Evolutionary conservation across 2,329 filamentous ascomycete species (phyloP).

Genomic region (Nectriaceae sp.): DNA sequence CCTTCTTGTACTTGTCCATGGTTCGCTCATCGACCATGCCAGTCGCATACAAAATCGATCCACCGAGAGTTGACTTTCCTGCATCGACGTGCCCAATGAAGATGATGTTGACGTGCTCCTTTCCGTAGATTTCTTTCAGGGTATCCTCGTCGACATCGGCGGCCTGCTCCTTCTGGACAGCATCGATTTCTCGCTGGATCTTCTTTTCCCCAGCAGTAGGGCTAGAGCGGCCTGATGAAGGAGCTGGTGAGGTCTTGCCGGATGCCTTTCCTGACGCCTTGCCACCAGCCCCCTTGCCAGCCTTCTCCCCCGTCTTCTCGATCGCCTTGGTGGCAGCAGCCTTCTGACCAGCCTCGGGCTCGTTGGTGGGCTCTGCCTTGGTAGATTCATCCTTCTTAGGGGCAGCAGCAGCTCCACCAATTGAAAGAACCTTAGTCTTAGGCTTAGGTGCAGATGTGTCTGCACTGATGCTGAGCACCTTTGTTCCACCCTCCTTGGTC

Average conservation of each 20-base stretch:
- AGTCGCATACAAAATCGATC: constrained; percentile 87
- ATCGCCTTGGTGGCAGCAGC: constrained; percentile 86
- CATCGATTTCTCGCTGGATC: constrained; percentile 69
- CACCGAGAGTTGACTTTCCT: constrained; percentile 94
- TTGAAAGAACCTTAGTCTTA: constrained; percentile 50
- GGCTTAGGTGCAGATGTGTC: constrained; percentile 56
- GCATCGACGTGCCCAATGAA: constrained; percentile 99
- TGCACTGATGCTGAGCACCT: constrained; percentile 70
- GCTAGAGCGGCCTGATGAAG: constrained; percentile 82
- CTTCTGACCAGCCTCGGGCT: constrained; percentile 75
- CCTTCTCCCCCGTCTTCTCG: constrained; percentile 78
- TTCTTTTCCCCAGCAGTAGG: constrained; percentile 60
- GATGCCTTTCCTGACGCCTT: constrained; percentile 47
- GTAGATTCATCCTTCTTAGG: constrained; percentile 47
- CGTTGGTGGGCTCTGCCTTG: constrained; percentile 50
- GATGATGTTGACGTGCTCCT: constrained; percentile 91
- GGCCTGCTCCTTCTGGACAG: constrained; percentile 79
- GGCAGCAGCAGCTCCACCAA: constrained; percentile 37
- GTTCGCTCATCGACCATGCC: constrained; percentile 99
- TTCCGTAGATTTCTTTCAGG: constrained; percentile 93
- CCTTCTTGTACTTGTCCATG: constrained; percentile 95
- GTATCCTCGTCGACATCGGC: constrained; percentile 73
- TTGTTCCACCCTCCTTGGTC: constrained; percentile 59
- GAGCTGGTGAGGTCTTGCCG: constrained; percentile 78
- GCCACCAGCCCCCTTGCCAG: constrained; percentile 43